Evolutionary conservation across 495 filamentous ascomycete species (phyloP).

Genomic region (Neurospora sp.): DNA sequence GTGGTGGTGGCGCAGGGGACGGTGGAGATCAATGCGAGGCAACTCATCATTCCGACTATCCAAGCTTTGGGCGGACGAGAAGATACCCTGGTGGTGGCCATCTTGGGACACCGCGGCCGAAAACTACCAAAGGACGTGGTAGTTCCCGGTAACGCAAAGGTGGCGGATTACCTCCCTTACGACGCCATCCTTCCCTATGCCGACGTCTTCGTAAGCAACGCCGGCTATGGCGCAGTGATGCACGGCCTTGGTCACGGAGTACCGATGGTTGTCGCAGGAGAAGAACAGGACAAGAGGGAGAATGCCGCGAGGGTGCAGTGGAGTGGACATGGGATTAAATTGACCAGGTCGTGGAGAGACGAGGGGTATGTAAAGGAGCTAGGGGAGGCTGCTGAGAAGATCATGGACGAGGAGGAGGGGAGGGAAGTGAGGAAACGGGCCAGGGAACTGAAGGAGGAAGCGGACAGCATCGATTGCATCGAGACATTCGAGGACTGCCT

Average conservation of each 20-base stretch:
- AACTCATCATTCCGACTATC: conserved; percentile 29
- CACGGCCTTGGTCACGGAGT: conserved; percentile 29
- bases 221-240: conserved; percentile 30
- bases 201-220: conserved; percentile 30
- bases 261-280: conserved; percentile 30
- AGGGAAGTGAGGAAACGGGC: conserved; percentile 2
- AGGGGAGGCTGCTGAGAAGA: conserved; percentile 15
- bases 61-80: conserved; percentile 12
- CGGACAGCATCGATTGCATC: conserved; percentile 15
- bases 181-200: conserved; percentile 24
- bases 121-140: conserved; percentile 3
- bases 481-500: conserved; percentile 5
- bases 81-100: conserved; percentile 23
- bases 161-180: conserved; percentile 29
- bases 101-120: conserved; percentile 20
- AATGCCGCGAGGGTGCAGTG: conserved; percentile 21
- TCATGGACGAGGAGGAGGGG: conserved; percentile 10
- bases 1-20: conserved; percentile 32
- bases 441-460: conserved; percentile 13
- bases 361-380: conserved; percentile 16
- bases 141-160: conserved; percentile 18
- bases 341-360: conserved; percentile 6
- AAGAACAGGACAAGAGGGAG: conserved; percentile 30
- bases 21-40: conserved; percentile 16
- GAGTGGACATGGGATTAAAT: conserved; percentile 25